Conservation (phyloP, 2,329 filamentous ascomycete genomes). For the Immersiporthe knoxdaviesiana region DNA sequence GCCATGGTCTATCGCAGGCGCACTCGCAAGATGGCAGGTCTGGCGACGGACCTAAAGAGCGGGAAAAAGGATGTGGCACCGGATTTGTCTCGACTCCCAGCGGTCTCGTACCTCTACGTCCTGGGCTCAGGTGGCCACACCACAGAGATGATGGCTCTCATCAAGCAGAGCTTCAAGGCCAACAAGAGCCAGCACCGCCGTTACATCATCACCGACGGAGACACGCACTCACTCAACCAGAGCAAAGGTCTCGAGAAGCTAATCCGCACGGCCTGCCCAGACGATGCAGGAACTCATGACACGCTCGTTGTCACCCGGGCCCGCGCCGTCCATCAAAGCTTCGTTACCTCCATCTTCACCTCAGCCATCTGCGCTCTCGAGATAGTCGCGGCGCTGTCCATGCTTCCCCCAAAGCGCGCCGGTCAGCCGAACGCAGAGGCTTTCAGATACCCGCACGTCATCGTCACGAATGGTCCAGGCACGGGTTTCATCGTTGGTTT, state of each 20-base stretch:
- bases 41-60: conserved; percentile 4
- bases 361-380: conserved; percentile 66
- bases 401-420: conserved; percentile 33
- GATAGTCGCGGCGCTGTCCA: conserved; percentile 60
- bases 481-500: conserved; percentile 77
- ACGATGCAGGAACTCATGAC: conserved; percentile 57
- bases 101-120: conserved; percentile 71
- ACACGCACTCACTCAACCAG: conserved; percentile 68
- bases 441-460: conserved; percentile 66
- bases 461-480: conserved; percentile 87
- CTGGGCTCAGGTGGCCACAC: conserved; percentile 95
- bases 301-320: conserved; percentile 75
- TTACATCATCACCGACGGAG: conserved; percentile 79
- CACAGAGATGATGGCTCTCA: conserved; percentile 88
- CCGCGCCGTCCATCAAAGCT: conserved; percentile 78
- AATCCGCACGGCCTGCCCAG: conserved; percentile 40
- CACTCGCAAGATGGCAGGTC: not conserved
- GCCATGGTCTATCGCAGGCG: not conserved
- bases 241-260: conserved; percentile 66
- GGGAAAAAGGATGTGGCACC: conserved; percentile 19
- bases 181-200: conserved; percentile 67
- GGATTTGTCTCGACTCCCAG: conserved; percentile 31
- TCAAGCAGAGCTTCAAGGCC: conserved; percentile 61
- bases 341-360: conserved; percentile 72
- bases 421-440: conserved; percentile 25